Conservation (phyloP, 805 yeast genomes). For the Wickerhamomyces xylosicus region DNA sequence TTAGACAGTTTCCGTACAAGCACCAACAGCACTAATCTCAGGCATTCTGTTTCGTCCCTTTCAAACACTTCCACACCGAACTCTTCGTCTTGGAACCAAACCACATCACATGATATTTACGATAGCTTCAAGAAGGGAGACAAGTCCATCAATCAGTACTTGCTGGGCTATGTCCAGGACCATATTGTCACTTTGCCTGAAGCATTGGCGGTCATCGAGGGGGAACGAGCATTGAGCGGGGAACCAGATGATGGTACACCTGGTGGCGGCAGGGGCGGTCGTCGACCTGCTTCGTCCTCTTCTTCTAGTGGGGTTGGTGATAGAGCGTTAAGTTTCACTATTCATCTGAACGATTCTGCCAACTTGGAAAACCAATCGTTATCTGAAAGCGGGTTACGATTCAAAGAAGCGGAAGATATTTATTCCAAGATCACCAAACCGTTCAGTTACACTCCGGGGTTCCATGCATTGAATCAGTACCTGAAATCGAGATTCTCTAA, state of each 20-base stretch:
- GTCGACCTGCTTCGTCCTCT: background rate
- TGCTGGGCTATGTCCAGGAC: constrained; percentile 40
- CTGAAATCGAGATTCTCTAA: constrained; percentile 61
- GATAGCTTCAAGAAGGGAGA: constrained; percentile 37
- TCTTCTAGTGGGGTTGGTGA: background rate
- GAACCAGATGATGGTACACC: background rate
- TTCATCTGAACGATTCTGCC: constrained; percentile 19
- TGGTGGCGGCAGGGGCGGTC: background rate
- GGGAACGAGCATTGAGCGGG: constrained; percentile 6
- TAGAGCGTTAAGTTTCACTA: constrained; percentile 1
- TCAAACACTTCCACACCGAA: constrained; percentile 14
- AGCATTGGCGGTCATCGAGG: constrained; percentile 26
- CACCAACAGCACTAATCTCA: background rate
- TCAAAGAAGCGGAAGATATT: constrained; percentile 65
- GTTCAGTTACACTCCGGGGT: constrained; percentile 85
- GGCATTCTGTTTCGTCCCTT: constrained; percentile 1
- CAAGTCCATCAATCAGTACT: constrained; percentile 54
- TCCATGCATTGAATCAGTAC: constrained; percentile 70
- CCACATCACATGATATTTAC: constrained; percentile 15
- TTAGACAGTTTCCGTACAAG: background rate
- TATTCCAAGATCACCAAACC: constrained; percentile 69
- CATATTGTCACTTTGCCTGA: constrained; percentile 46
- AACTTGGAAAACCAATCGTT: constrained; percentile 5
- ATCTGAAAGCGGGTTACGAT: constrained; percentile 29
- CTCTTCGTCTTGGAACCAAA: constrained; percentile 3